These are phyloP conservation scores for Phellopilus nigrolimitatus DNA, from an alignment of 1,284 basidiomycete genomes.

Conservation along the genomic window DNA sequence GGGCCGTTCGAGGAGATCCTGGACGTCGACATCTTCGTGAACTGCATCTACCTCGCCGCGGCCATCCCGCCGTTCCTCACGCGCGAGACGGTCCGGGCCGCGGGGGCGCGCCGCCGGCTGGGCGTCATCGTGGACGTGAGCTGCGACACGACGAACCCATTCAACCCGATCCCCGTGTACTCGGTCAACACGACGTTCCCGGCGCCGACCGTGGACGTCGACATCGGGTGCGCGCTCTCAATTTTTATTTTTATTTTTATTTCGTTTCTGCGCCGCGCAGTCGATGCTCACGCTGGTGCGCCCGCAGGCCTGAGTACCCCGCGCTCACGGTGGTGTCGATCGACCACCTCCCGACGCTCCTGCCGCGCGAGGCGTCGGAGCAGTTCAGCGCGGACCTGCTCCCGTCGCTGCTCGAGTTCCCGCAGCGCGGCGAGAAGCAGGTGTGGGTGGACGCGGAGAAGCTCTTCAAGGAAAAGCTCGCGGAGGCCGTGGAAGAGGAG, in stretches of 20 bases:
- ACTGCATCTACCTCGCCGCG: conserved; percentile 96
- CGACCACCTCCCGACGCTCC: conserved; percentile 94
- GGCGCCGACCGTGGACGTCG: conserved; percentile 87
- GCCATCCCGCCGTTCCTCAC: conserved; percentile 90
- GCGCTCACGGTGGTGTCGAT: conserved; percentile 89
- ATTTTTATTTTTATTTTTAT: not conserved
- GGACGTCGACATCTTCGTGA: conserved; percentile 97
- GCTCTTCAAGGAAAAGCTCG: conserved; percentile 78
- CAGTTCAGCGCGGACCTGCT: conserved; percentile 91
- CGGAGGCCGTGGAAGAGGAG: conserved; percentile 49
- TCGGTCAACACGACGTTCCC: conserved; percentile 94
- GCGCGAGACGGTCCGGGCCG: conserved; percentile 65
- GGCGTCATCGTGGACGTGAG: conserved; percentile 95
- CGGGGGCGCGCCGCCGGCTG: conserved; percentile 68
- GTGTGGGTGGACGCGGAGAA: conserved; percentile 92
- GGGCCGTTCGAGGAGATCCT: conserved; percentile 96
- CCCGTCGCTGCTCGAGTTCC: conserved; percentile 81
- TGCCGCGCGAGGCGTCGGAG: conserved; percentile 95
- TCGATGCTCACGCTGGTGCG: not conserved
- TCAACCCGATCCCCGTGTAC: conserved; percentile 98
- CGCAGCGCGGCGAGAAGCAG: conserved; percentile 57
- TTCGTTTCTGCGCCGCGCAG: not conserved
- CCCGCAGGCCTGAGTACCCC: conserved; percentile 50
- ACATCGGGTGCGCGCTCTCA: conserved; percentile 59
- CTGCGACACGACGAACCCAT: conserved; percentile 98